phyloP scores from a whole-genome alignment of 257 asterid genomes.

The Gentiana dahurica region DNA sequence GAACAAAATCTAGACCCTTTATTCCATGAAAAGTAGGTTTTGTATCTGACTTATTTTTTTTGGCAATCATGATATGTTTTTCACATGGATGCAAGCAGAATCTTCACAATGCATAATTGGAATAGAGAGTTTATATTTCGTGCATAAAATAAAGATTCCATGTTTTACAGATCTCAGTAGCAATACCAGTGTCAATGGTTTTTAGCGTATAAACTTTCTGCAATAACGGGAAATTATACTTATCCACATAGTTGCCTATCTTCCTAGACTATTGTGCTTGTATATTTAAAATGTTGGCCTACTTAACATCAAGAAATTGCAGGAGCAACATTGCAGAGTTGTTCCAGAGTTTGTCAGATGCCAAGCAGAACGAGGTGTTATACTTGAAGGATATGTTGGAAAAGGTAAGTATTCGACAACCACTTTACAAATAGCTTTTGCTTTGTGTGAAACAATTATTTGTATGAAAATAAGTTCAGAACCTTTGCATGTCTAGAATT shows the following conservation, averaged over 20 bases:
- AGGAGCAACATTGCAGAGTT: conserved; percentile 58
- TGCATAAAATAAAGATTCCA: no score
- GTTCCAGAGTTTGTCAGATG: conserved; percentile 31
- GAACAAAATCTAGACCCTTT: conserved; percentile 60
- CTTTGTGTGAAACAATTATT: background rate
- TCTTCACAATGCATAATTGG: no score
- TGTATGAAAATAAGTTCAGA: background rate
- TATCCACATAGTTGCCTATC: no score
- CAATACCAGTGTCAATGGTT: no score
- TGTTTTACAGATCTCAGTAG: no score
- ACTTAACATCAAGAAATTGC: conserved; percentile 23
- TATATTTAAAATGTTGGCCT: no score
- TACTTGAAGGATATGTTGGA: conserved; percentile 38
- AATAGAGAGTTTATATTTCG: no score
- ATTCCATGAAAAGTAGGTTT: conserved; percentile 34
- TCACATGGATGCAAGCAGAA: no score
- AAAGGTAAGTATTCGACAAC: conserved; percentile 27
- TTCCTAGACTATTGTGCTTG: no score
- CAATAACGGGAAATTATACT: no score
- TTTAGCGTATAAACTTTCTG: no score
- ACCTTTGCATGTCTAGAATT: background rate
- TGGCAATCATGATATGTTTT: no score
- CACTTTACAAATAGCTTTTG: background rate
- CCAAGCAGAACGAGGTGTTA: conserved; percentile 44
- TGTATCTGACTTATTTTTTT: background rate